A percentile compares a stretch with the other conserved stretches of the same genome.
phyloP scores from a whole-genome alignment of 495 filamentous ascomycete genomes.

The Xylaria grammica region DNA sequence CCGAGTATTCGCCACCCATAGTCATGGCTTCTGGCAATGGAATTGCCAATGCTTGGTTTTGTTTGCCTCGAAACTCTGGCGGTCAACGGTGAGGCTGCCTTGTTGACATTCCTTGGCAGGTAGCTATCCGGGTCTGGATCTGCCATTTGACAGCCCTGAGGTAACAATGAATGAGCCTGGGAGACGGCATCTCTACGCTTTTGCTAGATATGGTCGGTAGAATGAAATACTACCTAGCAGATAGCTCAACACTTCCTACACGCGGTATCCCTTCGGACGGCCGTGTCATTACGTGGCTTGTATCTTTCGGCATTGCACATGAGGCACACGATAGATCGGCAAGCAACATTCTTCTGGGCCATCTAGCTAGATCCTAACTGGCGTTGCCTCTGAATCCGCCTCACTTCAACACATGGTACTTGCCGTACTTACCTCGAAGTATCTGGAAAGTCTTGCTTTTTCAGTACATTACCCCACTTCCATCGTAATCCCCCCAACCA shows the following conservation, averaged over 20 bases:
- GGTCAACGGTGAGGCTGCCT: conserved; percentile 17
- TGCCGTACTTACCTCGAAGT: not conserved
- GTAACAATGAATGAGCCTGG: not conserved
- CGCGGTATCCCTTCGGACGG: not conserved
- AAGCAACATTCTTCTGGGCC: conserved; percentile 1
- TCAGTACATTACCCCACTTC: not conserved
- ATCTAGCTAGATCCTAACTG: not conserved
- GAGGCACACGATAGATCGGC: not conserved
- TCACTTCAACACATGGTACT: conserved; percentile 1
- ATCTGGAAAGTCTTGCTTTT: not conserved
- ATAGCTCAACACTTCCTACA: not conserved
- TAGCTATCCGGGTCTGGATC: conserved; percentile 3
- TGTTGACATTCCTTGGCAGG: conserved; percentile 11
- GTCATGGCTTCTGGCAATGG: not conserved
- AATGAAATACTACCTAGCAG: not conserved
- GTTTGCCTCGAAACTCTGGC: conserved; percentile 11
- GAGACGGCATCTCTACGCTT: conserved; percentile 5
- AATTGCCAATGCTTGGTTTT: not conserved
- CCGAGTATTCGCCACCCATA: conserved; percentile 11
- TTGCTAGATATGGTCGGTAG: conserved; percentile 7
- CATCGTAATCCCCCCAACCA: not conserved
- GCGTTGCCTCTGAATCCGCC: not conserved
- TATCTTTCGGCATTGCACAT: not conserved
- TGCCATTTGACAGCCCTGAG: not conserved
- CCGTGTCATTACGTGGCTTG: not conserved